Evolutionary conservation across 179 eudicot genomes (phyloP), one percentile per base, ranked within the genome.

Genomic region (Heliamphora pulchella): DNA sequence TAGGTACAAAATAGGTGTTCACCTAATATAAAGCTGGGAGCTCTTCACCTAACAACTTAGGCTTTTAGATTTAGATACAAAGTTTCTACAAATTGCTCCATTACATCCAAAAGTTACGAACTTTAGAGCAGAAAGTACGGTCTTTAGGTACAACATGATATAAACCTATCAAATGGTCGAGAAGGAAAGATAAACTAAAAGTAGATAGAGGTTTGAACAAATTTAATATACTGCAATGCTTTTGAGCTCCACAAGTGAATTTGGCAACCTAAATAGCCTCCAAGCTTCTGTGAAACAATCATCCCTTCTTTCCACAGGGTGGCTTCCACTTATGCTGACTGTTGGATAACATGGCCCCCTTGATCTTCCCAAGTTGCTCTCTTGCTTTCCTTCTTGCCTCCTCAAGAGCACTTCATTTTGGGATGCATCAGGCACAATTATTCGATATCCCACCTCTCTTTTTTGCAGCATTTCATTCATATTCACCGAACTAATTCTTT

Each of bases 251-350:
- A 50, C 71, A 0, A 93, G 83, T 64, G 97, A 89, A 74, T 47
- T 82, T 9, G 97, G 96, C 80, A 93, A 68, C 81, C 69, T 85
- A 57, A 93, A 75, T 68, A 91, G 87, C 82, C 83, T 85, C 74
- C 97, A 94, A 9, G 84, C 81, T 59, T 86, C 82, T 7, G 76
- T 66, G 71, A 57, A 84, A 1, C 75, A 48, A 22, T 18, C 70
- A 2, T 57, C 78, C 14, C 77, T 81, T 62, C 88, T 86, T 14
- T 51, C 20, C 75, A 65, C 41, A 62, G 96, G 97, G 70, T 89
- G 92, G 1, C 97, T 93, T 79, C 81, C 87, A 78, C 86, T 91
- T 46, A 93, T 75, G 66, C 89, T 91, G 46, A 93, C 89, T 79
- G 96, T 88, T 46, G 80, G 74, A 79, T 51, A 72, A 80, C n/a